Evolutionary conservation across 2,329 filamentous ascomycete species (phyloP).

Genomic region (Penicillium sp.): DNA sequence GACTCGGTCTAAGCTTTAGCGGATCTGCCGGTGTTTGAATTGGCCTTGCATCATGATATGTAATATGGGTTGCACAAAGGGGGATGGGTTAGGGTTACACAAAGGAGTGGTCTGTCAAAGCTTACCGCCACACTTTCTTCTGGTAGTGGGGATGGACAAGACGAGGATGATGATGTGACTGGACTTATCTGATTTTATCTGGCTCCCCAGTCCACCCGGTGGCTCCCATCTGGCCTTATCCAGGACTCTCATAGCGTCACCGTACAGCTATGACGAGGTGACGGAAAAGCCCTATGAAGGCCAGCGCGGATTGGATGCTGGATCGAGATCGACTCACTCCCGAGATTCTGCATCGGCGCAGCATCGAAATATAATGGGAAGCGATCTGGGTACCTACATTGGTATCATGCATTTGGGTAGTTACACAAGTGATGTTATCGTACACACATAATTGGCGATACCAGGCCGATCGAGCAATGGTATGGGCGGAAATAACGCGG

Average conservation of each 20-base stretch:
- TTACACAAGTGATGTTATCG: no score
- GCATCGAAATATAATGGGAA: no score
- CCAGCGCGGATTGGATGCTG: background rate
- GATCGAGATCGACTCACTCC: background rate
- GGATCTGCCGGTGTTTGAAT: background rate
- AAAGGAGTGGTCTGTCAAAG: background rate
- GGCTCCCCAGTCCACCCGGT: constrained; percentile 21
- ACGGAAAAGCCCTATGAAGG: background rate
- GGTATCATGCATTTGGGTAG: no score
- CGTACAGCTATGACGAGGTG: background rate
- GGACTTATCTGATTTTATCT: constrained; percentile 23
- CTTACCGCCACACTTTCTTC: background rate
- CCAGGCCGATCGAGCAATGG: no score
- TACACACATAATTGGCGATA: no score
- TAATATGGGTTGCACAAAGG: background rate
- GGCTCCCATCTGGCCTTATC: constrained; percentile 11
- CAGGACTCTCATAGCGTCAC: constrained; percentile 4
- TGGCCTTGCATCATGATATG: background rate
- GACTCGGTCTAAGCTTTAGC: background rate
- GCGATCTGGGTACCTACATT: no score
- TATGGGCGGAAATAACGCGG: no score
- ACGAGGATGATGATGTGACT: constrained; percentile 16
- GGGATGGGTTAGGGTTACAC: no score
- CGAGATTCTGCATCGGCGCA: background rate
- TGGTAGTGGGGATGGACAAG: background rate